These are phyloP conservation scores for Suhomyces terraborum DNA, from an alignment of 1,139 yeast species.

Conservation along the genomic window DNA sequence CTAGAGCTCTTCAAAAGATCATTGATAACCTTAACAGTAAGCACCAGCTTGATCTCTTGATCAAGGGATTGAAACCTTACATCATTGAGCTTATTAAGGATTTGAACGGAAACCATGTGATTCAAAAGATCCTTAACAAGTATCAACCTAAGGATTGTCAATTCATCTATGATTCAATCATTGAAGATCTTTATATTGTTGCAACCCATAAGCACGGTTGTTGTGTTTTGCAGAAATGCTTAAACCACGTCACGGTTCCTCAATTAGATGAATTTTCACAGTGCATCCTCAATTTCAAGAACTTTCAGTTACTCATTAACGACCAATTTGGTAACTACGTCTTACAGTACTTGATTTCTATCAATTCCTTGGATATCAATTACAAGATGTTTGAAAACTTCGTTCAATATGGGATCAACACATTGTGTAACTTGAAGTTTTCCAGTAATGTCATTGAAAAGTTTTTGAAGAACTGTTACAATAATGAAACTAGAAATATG, in stretches of 20 bases:
- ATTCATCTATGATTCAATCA: conserved; percentile 46
- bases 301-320: conserved; percentile 37
- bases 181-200: conserved; percentile 39
- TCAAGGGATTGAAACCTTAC: conserved; percentile 58
- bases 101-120: conserved; percentile 51
- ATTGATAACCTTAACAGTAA: conserved; percentile 41
- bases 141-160: conserved; percentile 42
- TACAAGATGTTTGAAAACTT: conserved; percentile 39
- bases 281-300: conserved; percentile 38
- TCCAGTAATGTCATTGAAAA: conserved; percentile 52
- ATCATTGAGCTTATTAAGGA: conserved; percentile 48
- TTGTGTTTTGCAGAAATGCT: conserved; percentile 50
- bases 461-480: conserved; percentile 45
- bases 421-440: conserved; percentile 46
- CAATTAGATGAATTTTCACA: conserved; percentile 41
- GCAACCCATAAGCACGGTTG: conserved; percentile 55
- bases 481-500: conserved; percentile 31
- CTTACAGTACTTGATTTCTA: conserved; percentile 46
- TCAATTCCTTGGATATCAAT: conserved; percentile 42
- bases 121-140: conserved; percentile 48
- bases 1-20: conserved; percentile 49
- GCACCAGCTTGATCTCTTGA: conserved; percentile 42
- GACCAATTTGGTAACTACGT: conserved; percentile 55
- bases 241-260: conserved; percentile 44
- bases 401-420: conserved; percentile 36